Evolutionary conservation across 176 grass and related monocot genomes (phyloP).

Genomic region (Aegilops speltoides): DNA sequence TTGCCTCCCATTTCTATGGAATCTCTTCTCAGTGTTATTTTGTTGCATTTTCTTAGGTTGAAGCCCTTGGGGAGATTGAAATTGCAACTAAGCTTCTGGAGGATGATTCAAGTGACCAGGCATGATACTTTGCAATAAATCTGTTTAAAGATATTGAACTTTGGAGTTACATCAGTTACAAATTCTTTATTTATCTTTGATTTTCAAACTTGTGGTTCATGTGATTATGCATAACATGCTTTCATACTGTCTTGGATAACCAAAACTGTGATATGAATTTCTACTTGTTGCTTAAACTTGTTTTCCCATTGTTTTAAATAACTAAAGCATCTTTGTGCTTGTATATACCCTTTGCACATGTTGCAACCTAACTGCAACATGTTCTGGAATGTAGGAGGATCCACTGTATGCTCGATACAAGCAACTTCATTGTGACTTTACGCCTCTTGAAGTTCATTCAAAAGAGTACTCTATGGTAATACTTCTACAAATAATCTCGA

Average conservation of each 20-base stretch:
- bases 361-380: conserved; percentile 21
- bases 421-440: conserved; percentile 77
- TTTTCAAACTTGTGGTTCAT: background rate
- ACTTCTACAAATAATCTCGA: conserved; percentile 12
- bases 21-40: conserved; percentile 12
- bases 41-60: conserved; percentile 53
- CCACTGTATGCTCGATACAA: conserved; percentile 75
- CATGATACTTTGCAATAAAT: conserved; percentile 32
- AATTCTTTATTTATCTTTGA: background rate
- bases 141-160: background rate
- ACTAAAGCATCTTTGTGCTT: background rate
- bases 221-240: background rate
- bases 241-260: conserved; percentile 15
- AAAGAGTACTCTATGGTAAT: conserved; percentile 86
- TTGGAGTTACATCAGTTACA: background rate
- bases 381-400: conserved; percentile 61
- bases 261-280: conserved; percentile 10
- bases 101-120: conserved; percentile 64
- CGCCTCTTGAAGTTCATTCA: conserved; percentile 63
- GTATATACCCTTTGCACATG: conserved; percentile 8
- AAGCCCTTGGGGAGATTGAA: conserved; percentile 92
- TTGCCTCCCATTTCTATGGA: background rate
- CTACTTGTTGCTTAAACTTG: conserved; percentile 11
- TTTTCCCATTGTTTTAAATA: background rate
- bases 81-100: conserved; percentile 95